Evolutionary conservation across 371 early-diverging fungal species (phyloP).

Genomic region (Syncephalastrum contaminatum): DNA sequence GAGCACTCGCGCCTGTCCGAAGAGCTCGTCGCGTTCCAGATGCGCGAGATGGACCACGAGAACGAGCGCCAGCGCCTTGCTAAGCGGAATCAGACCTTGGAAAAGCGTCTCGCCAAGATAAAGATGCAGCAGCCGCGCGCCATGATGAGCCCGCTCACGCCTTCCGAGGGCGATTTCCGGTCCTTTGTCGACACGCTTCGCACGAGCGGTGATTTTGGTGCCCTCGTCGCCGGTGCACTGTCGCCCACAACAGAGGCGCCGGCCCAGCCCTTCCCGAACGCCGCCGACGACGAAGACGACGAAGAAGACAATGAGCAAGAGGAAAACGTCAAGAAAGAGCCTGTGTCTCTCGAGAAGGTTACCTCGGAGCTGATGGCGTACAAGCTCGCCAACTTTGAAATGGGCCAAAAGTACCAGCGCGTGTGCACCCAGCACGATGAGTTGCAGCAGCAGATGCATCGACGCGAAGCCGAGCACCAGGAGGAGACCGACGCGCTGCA

Average conservation of each 20-base stretch:
- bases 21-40: slow-evolving; percentile 42
- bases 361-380: slow-evolving; percentile 39
- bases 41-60: slow-evolving; percentile 52
- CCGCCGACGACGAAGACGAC: not conserved
- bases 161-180: slow-evolving; percentile 15
- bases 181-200: slow-evolving; percentile 40
- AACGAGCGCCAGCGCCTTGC: slow-evolving; percentile 27
- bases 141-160: not conserved
- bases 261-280: not conserved
- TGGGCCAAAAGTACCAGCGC: slow-evolving; percentile 40
- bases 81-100: slow-evolving; percentile 33
- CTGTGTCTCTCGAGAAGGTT: slow-evolving; percentile 19
- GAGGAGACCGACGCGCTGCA: slow-evolving; percentile 13
- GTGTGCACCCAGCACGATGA: slow-evolving; percentile 39
- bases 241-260: not conserved
- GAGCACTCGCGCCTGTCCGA: slow-evolving; percentile 51
- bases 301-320: slow-evolving; percentile 9
- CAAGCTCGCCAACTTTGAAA: slow-evolving; percentile 40
- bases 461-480: slow-evolving; percentile 15
- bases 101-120: slow-evolving; percentile 36
- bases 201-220: slow-evolving; percentile 46
- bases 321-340: slow-evolving; percentile 5
- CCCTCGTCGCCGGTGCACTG: slow-evolving; percentile 42
- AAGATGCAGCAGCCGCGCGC: slow-evolving; percentile 25
- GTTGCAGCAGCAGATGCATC: slow-evolving; percentile 22